These are phyloP conservation scores for Neolecta irregularis DNA, from an alignment of 1,139 yeast genomes.

Conservation along the genomic window DNA sequence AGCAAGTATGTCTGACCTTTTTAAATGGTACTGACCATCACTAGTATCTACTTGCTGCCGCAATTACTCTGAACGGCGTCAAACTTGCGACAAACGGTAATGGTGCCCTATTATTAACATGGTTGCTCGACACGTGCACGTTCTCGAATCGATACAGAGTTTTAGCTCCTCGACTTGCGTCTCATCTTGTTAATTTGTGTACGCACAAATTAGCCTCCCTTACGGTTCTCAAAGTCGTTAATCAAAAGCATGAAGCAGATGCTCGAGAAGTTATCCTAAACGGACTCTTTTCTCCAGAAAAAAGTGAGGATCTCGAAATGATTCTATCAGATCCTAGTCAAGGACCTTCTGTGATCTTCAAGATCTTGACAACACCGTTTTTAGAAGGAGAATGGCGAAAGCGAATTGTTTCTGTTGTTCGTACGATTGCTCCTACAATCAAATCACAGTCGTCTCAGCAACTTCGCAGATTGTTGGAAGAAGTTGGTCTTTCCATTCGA, in stretches of 20 bases:
- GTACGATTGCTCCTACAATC: slow-evolving; percentile 43
- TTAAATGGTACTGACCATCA: neutral
- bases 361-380: slow-evolving; percentile 53
- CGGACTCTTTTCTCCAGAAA: slow-evolving; percentile 34
- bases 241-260: slow-evolving; percentile 42
- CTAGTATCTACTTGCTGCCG: slow-evolving; percentile 50
- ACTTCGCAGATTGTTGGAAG: slow-evolving; percentile 78
- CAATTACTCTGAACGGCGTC: slow-evolving; percentile 64
- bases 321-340: slow-evolving; percentile 48
- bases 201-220: slow-evolving; percentile 77
- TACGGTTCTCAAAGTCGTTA: slow-evolving; percentile 66
- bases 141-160: slow-evolving; percentile 42
- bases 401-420: slow-evolving; percentile 12
- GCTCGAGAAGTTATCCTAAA: slow-evolving; percentile 51
- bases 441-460: slow-evolving; percentile 50
- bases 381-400: slow-evolving; percentile 23
- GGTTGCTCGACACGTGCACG: slow-evolving; percentile 84
- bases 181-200: slow-evolving; percentile 50
- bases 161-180: slow-evolving; percentile 43
- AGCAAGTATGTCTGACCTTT: slow-evolving; percentile 26
- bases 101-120: slow-evolving; percentile 78
- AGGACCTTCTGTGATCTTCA: slow-evolving; percentile 76
- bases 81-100: slow-evolving; percentile 71
- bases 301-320: slow-evolving; percentile 24
- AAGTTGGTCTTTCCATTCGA: slow-evolving; percentile 51